Evolutionary conservation across 1,139 yeast genomes (phyloP), one percentile per base, ranked within the genome.

Genomic region (Blastobotrys ciferrii): DNA sequence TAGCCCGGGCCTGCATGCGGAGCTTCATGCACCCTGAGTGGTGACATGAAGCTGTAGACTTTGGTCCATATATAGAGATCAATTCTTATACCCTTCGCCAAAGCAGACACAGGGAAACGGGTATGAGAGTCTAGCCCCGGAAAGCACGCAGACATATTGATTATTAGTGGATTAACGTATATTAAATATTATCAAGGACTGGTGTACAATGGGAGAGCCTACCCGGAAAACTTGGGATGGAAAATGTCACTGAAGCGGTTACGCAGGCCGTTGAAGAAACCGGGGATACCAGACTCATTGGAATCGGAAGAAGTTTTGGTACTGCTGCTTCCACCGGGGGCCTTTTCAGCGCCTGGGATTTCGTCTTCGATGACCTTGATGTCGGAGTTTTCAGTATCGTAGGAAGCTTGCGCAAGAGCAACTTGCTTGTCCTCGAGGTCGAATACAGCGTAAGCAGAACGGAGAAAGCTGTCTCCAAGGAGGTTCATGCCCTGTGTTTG

Each of bases 391-490:
- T 47, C 46, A 13, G 50, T 40, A 33, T 60, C 58, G 47, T 56
- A 66, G 35, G 67, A 68, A 4, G 81, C 85, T 58, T 77, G 85
- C 2, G 91, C 95, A 49, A 88, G 54, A 1, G 82, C 81, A 28
- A 87, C 71, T 61, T 80, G 78, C 44, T 68, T 65, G 56, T 76
- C 77, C 31, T 84, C 91, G 52, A 85, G 69, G 64, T 88, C 89
- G 59, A 78, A 87, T 39, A 87, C 95, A 48, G 82, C 78, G 63
- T 88, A 88, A 6, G 87, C 89, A 46, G 78, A 73, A 52, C 87
- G 75, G 59, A 89, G 69, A 67, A 87, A 81, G 30, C 82, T 77
- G 65, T 87, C 95, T 42, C 96, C 96, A 12, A 87, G 63, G 13
- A 80, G 70, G 42, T 54, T 54, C 51, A 65, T 58, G 41, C 59